phyloP scores from a whole-genome alignment of 2,329 filamentous ascomycete species.

The Apiospora marii region DNA sequence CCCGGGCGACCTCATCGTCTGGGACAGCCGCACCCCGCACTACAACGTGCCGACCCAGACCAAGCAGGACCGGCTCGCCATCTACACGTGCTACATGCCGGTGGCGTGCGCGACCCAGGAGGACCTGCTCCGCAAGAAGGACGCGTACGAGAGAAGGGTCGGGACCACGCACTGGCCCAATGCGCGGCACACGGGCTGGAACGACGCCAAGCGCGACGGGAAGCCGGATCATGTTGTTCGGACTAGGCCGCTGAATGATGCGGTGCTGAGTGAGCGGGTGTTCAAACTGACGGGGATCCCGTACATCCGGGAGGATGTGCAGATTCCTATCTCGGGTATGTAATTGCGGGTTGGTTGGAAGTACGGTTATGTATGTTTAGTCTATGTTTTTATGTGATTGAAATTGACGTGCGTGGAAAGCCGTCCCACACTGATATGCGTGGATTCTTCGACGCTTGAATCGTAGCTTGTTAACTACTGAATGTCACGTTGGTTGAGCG shows the following conservation, averaged over 20 bases:
- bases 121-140: constrained; percentile 50
- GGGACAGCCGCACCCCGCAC: constrained; percentile 47
- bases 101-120: constrained; percentile 49
- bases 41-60: constrained; percentile 48
- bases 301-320: constrained; percentile 39
- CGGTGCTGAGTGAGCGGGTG: constrained; percentile 48
- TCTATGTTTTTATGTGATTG: background rate
- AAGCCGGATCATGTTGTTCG: constrained; percentile 44
- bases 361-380: no score
- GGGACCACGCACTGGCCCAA: constrained; percentile 55
- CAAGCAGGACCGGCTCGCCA: constrained; percentile 41
- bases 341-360: background rate
- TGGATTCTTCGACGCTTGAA: no score
- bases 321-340: background rate
- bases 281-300: constrained; percentile 57
- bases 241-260: constrained; percentile 48
- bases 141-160: constrained; percentile 46
- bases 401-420: background rate
- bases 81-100: constrained; percentile 52
- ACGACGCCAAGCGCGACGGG: constrained; percentile 34
- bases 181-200: constrained; percentile 37
- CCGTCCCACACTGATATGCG: no score
- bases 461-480: background rate
- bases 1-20: constrained; percentile 53
- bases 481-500: background rate